phyloP scores from a whole-genome alignment of 1,284 basidiomycete genomes.

The Sporisorium scitamineum region DNA sequence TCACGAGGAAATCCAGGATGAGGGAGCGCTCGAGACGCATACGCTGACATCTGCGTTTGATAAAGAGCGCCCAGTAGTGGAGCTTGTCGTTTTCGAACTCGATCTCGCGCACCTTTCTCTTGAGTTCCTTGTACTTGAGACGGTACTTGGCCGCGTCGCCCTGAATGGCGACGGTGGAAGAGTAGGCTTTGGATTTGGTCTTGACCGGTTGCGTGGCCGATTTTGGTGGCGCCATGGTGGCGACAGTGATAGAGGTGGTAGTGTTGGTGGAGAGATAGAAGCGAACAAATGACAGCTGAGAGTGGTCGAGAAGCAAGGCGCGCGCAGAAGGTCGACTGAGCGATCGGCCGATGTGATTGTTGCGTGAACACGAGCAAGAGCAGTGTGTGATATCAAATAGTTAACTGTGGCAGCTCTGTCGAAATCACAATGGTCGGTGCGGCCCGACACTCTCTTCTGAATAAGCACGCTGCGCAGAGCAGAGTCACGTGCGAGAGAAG shows the following conservation, averaged over 20 bases:
- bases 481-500: constrained; percentile 31
- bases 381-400: constrained; percentile 2
- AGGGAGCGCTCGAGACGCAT: constrained; percentile 87
- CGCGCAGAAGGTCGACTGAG: not conserved
- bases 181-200: constrained; percentile 66
- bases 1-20: constrained; percentile 61
- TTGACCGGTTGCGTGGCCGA: constrained; percentile 52
- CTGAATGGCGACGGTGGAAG: constrained; percentile 65
- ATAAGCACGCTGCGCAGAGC: not conserved
- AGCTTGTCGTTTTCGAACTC: constrained; percentile 90
- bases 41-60: constrained; percentile 86
- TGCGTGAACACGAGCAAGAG: not conserved
- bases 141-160: constrained; percentile 86
- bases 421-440: constrained; percentile 13
- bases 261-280: not conserved
- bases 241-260: not conserved
- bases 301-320: not conserved
- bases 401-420: too few relatives aligned
- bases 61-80: constrained; percentile 81
- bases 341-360: not conserved
- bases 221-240: constrained; percentile 40
- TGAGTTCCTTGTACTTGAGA: constrained; percentile 88
- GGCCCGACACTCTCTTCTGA: not conserved
- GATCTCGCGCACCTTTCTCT: constrained; percentile 87
- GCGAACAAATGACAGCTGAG: not conserved